Evolutionary conservation across 257 asterid genomes (phyloP).

Genomic region (Handroanthus guayacan): DNA sequence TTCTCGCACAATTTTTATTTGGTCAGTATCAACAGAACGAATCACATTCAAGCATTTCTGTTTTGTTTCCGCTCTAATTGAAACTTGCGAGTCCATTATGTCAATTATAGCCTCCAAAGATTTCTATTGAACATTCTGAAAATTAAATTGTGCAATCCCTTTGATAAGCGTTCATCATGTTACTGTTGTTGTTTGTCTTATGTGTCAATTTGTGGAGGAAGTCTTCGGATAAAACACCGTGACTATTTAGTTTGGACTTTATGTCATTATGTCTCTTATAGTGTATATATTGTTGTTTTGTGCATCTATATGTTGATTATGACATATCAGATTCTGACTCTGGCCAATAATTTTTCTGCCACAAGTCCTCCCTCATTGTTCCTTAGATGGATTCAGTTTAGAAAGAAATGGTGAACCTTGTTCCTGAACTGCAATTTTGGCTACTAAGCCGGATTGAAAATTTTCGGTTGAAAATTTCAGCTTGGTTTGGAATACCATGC

Average conservation of each 20-base stretch:
- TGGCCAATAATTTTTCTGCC: background rate
- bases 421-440: slow-evolving; percentile 5
- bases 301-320: background rate
- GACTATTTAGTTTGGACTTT: slow-evolving; percentile 7
- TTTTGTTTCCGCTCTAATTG: slow-evolving; percentile 23
- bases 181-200: background rate
- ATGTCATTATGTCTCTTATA: background rate
- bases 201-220: slow-evolving; percentile 19
- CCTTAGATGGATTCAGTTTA: slow-evolving; percentile 19
- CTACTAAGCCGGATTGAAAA: background rate
- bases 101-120: background rate
- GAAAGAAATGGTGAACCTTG: slow-evolving; percentile 29
- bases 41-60: slow-evolving; percentile 7
- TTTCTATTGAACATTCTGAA: slow-evolving; percentile 2
- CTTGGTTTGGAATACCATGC: background rate
- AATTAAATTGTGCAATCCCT: slow-evolving; percentile 5
- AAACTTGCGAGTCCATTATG: slow-evolving; percentile 13
- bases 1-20: background rate
- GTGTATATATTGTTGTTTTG: slow-evolving; percentile 8
- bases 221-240: background rate
- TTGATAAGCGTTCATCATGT: background rate
- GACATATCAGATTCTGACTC: slow-evolving; percentile 21
- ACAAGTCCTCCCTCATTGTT: slow-evolving; percentile 11
- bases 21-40: background rate
- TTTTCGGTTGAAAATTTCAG: slow-evolving; percentile 8